Conservation (phyloP, 1,284 basidiomycete species). For the Albatrellus sp. region DNA sequence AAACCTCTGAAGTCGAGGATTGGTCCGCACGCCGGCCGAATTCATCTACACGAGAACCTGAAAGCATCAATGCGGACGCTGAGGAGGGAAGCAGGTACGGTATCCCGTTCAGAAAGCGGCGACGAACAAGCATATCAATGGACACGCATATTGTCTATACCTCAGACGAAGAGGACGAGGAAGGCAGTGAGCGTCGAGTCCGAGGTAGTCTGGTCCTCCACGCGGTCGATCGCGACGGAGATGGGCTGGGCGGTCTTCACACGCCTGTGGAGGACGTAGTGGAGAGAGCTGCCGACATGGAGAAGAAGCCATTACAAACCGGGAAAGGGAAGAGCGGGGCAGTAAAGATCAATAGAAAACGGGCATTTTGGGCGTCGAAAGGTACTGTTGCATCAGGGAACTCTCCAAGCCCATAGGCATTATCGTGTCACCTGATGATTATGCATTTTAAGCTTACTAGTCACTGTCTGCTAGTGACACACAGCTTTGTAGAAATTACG, state of each 20-base stretch:
- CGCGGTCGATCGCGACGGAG: slow-evolving; percentile 13
- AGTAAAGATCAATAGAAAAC: slow-evolving; percentile 10
- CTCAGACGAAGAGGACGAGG: slow-evolving; percentile 30
- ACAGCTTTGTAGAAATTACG: too few species aligned
- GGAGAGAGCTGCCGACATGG: slow-evolving; percentile 8
- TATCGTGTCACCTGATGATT: too few species aligned
- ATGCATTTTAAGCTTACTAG: too few species aligned
- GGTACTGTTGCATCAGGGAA: slow-evolving; percentile 1
- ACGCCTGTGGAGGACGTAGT: slow-evolving; percentile 16
- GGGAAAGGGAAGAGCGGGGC: slow-evolving; percentile 8
- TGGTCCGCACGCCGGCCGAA: slow-evolving; percentile 5
- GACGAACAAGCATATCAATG: slow-evolving; percentile 22
- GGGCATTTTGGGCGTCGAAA: slow-evolving; percentile 12
- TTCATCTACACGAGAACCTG: slow-evolving; percentile 1
- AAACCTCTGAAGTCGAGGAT: slow-evolving; percentile 12
- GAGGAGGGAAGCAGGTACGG: slow-evolving; percentile 40
- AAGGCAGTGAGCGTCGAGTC: slow-evolving; percentile 9
- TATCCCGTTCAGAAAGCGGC: slow-evolving; percentile 39
- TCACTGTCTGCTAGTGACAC: neutral
- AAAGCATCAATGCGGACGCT: slow-evolving; percentile 11
- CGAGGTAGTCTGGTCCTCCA: slow-evolving; percentile 9
- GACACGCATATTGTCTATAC: slow-evolving; percentile 35
- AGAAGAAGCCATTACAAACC: slow-evolving; percentile 7
- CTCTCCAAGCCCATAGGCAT: too few species aligned
- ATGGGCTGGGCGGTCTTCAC: slow-evolving; percentile 15